These are phyloP conservation scores for Begonia masoniana DNA, from an alignment of 306 rosid species.

Conservation along the genomic window DNA sequence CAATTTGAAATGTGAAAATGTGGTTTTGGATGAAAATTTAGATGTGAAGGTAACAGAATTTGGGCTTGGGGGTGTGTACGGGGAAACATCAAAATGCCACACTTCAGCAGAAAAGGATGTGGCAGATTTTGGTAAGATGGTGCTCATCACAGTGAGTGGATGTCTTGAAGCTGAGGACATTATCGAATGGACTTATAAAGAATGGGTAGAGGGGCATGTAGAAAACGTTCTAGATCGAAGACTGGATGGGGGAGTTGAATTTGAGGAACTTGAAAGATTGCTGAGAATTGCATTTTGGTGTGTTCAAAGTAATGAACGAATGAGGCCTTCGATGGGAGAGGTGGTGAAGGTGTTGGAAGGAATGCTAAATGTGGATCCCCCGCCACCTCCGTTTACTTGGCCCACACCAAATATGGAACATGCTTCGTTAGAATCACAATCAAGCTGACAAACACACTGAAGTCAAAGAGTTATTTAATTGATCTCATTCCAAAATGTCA, in stretches of 20 bases:
- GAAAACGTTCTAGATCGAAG: constrained; percentile 40
- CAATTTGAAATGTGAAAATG: constrained; percentile 44
- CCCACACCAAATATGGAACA: background rate
- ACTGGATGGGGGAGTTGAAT: constrained; percentile 23
- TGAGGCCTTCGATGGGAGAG: constrained; percentile 65
- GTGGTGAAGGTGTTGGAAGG: constrained; percentile 73
- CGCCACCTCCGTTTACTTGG: constrained; percentile 49
- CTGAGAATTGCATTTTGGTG: constrained; percentile 80
- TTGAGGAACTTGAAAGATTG: constrained; percentile 42
- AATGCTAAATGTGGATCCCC: constrained; percentile 48
- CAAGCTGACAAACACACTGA: too few species aligned
- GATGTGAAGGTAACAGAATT: constrained; percentile 50
- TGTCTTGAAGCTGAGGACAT: constrained; percentile 22
- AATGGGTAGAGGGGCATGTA: constrained; percentile 43
- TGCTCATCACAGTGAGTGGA: constrained; percentile 41
- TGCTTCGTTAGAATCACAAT: background rate
- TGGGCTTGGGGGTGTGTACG: constrained; percentile 37
- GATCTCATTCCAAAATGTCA: too few species aligned
- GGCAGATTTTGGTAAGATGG: constrained; percentile 57
- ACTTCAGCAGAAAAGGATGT: constrained; percentile 52
- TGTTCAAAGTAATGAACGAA: constrained; percentile 41
- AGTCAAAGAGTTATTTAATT: too few species aligned
- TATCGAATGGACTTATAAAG: constrained; percentile 43
- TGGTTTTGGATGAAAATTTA: constrained; percentile 46
- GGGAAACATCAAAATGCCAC: constrained; percentile 22